These are phyloP conservation scores for Effrenium voratum DNA, from an alignment of 73 alveolate genomes.

Conservation along the genomic window DNA sequence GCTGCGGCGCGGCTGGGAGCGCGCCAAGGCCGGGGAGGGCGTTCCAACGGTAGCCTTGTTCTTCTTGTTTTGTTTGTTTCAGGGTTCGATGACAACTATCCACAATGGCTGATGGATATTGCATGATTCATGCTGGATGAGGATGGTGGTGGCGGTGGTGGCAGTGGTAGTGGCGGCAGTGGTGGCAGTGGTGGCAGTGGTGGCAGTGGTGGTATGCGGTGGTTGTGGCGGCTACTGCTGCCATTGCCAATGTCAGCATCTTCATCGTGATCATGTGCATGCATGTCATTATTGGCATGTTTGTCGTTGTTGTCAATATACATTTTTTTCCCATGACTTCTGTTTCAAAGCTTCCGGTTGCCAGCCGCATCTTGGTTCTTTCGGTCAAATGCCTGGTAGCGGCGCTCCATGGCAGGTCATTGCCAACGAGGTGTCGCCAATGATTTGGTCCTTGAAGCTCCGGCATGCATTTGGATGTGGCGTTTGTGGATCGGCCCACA, in stretches of 20 bases:
- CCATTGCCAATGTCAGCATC: neutral
- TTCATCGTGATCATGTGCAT: neutral
- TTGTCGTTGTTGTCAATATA: no score
- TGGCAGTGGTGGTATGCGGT: neutral
- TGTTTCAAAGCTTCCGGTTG: no score
- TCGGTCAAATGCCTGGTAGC: no score
- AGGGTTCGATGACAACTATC: no score
- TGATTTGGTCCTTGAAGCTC: conserved; percentile 28
- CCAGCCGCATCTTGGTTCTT: no score
- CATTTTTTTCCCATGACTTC: no score
- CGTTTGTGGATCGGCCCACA: no score
- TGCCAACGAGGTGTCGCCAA: conserved; percentile 12
- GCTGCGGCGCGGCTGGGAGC: conserved; percentile 52
- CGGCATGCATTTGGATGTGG: neutral
- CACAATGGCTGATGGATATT: no score
- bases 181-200: neutral
- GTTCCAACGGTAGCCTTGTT: neutral
- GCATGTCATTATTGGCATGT: neutral
- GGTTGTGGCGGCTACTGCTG: neutral
- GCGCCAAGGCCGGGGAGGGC: neutral
- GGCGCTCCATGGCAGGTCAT: conserved; percentile 17
- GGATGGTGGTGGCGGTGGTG: neutral
- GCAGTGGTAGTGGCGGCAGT: neutral
- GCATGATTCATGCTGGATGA: no score
- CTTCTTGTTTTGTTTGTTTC: no score